Evolutionary conservation across 176 grass and related monocot genomes (phyloP), one percentile per base, ranked within the genome.

Genomic region (Musa schizocarpa): DNA sequence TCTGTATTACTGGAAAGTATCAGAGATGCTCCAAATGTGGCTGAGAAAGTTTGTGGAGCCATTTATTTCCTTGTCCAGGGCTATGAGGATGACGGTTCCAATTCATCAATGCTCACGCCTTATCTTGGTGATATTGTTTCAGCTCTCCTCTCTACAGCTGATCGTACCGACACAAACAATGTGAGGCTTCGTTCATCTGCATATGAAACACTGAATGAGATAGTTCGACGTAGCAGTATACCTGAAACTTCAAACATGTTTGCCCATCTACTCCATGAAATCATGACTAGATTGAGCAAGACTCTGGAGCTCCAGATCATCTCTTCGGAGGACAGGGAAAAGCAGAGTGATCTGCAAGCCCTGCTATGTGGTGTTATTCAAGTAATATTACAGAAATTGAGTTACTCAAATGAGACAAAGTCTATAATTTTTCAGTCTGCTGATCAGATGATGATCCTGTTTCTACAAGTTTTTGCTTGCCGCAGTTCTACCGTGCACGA

Each of bases 61-160:
- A 85, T 92, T 84, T 96, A 96, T 86, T 96, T 92, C 76, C 92
- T 96, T 50, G 87, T 85, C 25, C 92, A 89, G 85, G 87, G 93
- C 17, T 92, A 88, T 79, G 87, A 92, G 79, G 85, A 92, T 76
- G 80, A 75, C 53, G 83, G 81, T 66, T 78, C 81, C 2, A 75
- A 65, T 50, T 86, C 89, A 55, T 92, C 83, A 52, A 71, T 86
- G 64, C 92, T 96, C 56, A 96, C 92, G 17, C 92, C 85, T 84
- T 96, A 86, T 86, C 82, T 92, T 71, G 87, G 87, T 19, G 89
- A 87, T 78, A 26, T 87, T 77, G 88, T 96, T 50, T 68, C 89
- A 69, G 85, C 92, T 81, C 89, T 96, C 72, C 76, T 96, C 64
- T 81, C 79, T 78, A 88, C 89, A 11, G 89, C 87, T 22, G 87